Percentiles rank a stretch among this genome's conserved stretches.
Conservation (phyloP, 2,329 filamentous ascomycete genomes). For the Aspergillus luchuensis region DNA sequence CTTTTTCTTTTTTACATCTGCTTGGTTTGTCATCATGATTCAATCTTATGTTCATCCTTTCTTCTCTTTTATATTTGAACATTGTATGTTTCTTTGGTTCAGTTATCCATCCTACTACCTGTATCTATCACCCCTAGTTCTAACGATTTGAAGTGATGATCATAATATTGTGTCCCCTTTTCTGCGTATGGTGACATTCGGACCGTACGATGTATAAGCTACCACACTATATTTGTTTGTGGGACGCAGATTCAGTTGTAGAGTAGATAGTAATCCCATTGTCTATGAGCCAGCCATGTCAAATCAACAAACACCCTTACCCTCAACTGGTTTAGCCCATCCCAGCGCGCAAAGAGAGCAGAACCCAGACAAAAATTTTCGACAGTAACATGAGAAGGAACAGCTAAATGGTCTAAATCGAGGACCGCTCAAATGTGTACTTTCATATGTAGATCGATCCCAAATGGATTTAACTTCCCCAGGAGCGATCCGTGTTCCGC, state of each 20-base stretch:
- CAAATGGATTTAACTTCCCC: conserved; percentile 9
- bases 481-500: conserved; percentile 2
- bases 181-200: no score
- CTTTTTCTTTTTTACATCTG: not conserved
- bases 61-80: not conserved
- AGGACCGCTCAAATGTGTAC: conserved; percentile 1
- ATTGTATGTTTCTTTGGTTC: not conserved
- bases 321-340: conserved; percentile 11
- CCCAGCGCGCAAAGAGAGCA: conserved; percentile 12
- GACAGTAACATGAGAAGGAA: conserved; percentile 4
- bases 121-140: conserved; percentile 4
- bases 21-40: conserved; percentile 17
- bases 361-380: conserved; percentile 2
- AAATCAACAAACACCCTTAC: conserved; percentile 20
- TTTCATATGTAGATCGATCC: conserved; percentile 7
- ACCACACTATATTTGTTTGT: no score
- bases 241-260: conserved; percentile 5
- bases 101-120: not conserved
- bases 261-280: conserved; percentile 17
- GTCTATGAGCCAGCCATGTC: conserved; percentile 26
- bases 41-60: conserved; percentile 4
- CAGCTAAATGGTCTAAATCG: conserved; percentile 15
- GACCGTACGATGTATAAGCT: no score
- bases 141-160: conserved; percentile 1
- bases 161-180: not conserved